Percentiles rank a stretch among this genome's conserved stretches.
phyloP scores from a whole-genome alignment of 768 basidiomycete genomes.

The Clitopilus hobsonii region DNA sequence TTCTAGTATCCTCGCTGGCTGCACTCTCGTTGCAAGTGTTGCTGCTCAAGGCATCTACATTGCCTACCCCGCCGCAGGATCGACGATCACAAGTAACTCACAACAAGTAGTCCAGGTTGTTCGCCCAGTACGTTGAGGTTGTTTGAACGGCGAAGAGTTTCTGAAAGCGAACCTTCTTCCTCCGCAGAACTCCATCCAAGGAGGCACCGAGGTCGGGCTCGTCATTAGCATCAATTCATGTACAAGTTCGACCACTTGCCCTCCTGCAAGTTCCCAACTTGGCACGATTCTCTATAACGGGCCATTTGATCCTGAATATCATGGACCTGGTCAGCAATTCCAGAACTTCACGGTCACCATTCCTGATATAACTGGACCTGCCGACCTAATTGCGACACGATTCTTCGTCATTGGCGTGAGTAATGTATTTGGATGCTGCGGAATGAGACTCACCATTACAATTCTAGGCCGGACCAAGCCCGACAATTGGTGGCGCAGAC shows the following conservation, averaged over 20 bases:
- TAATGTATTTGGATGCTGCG: neutral
- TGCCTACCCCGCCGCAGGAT: slow-evolving; percentile 21
- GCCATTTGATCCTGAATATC: neutral
- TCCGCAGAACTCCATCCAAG: neutral
- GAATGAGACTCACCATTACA: neutral
- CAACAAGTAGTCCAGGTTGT: slow-evolving; percentile 30
- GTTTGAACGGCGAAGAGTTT: neutral
- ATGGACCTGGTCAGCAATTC: neutral
- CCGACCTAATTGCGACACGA: neutral
- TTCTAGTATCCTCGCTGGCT: slow-evolving; percentile 2
- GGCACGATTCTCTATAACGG: neutral
- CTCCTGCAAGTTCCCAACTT: neutral
- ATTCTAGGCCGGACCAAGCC: neutral
- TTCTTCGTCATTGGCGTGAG: neutral
- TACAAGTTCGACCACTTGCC: neutral
- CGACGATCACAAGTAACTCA: slow-evolving; percentile 20
- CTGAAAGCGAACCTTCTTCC: neutral
- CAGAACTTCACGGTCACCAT: neutral
- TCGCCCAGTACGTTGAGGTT: slow-evolving; percentile 26
- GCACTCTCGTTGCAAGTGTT: slow-evolving; percentile 4
- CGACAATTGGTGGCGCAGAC: neutral
- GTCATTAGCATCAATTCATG: neutral
- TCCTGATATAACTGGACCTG: neutral
- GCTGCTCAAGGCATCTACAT: slow-evolving; percentile 21
- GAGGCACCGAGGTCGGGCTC: neutral